Evolutionary conservation across 148 eudicot genomes (phyloP).

Genomic region (Amaranthus cruentus): DNA sequence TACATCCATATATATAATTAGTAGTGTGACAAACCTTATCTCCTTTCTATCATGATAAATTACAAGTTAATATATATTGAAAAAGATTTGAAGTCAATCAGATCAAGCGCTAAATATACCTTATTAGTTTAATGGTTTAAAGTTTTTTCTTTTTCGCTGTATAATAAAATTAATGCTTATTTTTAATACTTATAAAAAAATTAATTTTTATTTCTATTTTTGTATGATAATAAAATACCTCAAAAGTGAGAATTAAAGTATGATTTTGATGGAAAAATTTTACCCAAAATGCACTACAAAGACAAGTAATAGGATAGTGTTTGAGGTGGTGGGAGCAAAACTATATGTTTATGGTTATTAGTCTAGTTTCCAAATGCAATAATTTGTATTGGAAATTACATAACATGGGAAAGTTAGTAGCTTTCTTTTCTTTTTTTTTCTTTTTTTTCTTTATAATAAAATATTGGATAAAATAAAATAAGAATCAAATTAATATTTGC

Average conservation of each 20-base stretch:
- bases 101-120: too few species aligned
- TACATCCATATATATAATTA: too few species aligned
- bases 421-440: slow-evolving; percentile 1
- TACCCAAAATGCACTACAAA: slow-evolving; percentile 2
- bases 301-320: neutral
- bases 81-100: too few species aligned
- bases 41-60: too few species aligned
- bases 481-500: slow-evolving; percentile 14
- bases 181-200: too few species aligned
- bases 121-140: too few species aligned
- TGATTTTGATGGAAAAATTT: neutral
- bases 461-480: neutral
- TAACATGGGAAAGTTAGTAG: slow-evolving; percentile 18
- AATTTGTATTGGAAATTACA: neutral
- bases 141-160: too few species aligned
- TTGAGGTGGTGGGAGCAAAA: slow-evolving; percentile 21
- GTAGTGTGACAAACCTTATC: too few species aligned
- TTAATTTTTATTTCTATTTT: too few species aligned
- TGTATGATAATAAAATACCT: too few species aligned
- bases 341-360: neutral
- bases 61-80: too few species aligned
- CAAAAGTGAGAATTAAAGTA: neutral
- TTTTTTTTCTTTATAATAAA: neutral
- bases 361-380: slow-evolving; percentile 9
- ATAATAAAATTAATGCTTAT: too few species aligned